Conservation (phyloP, 768 basidiomycete species). For the Auricularia auricula-judae region DNA sequence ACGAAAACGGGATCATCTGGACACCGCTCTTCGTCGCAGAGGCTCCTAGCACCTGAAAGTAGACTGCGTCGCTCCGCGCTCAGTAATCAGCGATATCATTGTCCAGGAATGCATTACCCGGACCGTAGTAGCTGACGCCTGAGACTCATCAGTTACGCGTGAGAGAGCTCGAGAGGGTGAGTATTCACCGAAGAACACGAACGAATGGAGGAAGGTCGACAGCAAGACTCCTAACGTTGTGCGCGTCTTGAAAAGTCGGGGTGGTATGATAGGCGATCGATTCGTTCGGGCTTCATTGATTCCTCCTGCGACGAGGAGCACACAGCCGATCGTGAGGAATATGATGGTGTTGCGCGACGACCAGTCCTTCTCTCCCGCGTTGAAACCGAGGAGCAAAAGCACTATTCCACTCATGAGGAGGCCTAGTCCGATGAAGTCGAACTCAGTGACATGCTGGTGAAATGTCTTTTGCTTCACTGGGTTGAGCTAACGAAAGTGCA, state of each 20-base stretch:
- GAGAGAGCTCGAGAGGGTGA: too few species aligned
- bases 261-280: constrained; percentile 33
- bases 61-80: constrained; percentile 11
- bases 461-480: constrained; percentile 52
- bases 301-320: constrained; percentile 37
- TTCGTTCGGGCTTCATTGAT: constrained; percentile 52
- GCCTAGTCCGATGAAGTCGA: constrained; percentile 61
- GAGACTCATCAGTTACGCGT: too few species aligned
- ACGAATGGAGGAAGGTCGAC: constrained; percentile 23
- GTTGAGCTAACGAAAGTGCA: constrained; percentile 31
- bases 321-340: constrained; percentile 46
- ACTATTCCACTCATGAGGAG: constrained; percentile 58
- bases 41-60: constrained; percentile 31
- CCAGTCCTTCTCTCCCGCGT: constrained; percentile 59
- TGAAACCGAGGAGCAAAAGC: constrained; percentile 60
- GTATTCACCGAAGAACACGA: constrained; percentile 17
- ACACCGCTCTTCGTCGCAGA: constrained; percentile 24
- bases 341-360: constrained; percentile 46
- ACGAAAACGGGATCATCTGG: constrained; percentile 25
- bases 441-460: constrained; percentile 46
- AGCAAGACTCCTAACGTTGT: constrained; percentile 25
- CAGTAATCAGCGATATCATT: too few species aligned
- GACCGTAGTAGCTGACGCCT: too few species aligned
- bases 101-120: too few species aligned
- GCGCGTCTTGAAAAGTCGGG: constrained; percentile 30